Evolutionary conservation across 768 basidiomycete genomes (phyloP).

Genomic region (Tubosaeta sp.): DNA sequence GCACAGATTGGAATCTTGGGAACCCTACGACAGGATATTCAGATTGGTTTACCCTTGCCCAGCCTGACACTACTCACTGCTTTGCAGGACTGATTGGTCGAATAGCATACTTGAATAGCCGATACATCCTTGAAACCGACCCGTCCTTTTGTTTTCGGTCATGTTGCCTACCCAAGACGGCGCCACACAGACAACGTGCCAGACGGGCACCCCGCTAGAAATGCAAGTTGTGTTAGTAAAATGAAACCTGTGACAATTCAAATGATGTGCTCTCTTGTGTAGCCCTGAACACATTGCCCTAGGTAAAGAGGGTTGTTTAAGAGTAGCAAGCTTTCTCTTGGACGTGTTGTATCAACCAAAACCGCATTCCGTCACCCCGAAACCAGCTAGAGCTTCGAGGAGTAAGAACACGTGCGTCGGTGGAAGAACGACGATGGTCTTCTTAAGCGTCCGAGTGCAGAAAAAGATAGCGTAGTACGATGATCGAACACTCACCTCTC

Average conservation of each 20-base stretch:
- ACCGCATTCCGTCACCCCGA: constrained; percentile 20
- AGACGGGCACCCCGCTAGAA: constrained; percentile 54
- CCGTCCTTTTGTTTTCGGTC: constrained; percentile 37
- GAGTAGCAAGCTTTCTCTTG: constrained; percentile 60
- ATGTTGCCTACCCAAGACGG: constrained; percentile 69
- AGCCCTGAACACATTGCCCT: constrained; percentile 80
- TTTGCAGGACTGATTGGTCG: constrained; percentile 58
- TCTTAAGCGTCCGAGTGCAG: constrained; percentile 75
- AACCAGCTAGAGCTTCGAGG: constrained; percentile 62
- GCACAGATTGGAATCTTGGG: constrained; percentile 65
- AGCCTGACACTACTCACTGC: constrained; percentile 47
- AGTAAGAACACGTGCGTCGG: constrained; percentile 42
- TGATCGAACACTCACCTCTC: constrained; percentile 46
- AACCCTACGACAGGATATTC: constrained; percentile 22
- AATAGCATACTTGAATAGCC: constrained; percentile 82
- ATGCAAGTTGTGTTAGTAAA: constrained; percentile 12
- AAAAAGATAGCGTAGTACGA: constrained; percentile 4
- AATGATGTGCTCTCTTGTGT: constrained; percentile 76
- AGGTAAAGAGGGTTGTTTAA: constrained; percentile 83
- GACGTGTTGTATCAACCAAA: constrained; percentile 95
- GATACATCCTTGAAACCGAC: constrained; percentile 44
- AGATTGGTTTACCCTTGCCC: not conserved
- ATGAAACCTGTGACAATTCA: constrained; percentile 8
- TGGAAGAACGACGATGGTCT: constrained; percentile 78
- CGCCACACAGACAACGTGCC: constrained; percentile 80